A percentile compares a stretch with the other conserved stretches of the same genome.
These are phyloP conservation scores for Nicotiana otophora DNA, from an alignment of 257 asterid genomes.

Conservation along the genomic window DNA sequence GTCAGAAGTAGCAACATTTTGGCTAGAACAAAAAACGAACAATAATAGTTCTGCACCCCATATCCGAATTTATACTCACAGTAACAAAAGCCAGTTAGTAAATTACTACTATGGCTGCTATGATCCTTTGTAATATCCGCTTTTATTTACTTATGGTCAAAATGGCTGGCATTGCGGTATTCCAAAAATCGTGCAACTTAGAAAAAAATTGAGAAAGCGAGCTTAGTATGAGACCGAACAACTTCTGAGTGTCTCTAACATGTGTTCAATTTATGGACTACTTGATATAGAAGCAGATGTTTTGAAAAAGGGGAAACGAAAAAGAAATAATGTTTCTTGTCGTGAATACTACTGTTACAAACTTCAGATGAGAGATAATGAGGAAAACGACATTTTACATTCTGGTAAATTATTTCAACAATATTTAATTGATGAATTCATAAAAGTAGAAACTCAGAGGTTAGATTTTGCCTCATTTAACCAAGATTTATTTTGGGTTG, in stretches of 20 bases:
- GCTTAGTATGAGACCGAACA: too few relatives aligned
- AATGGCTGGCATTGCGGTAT: too few relatives aligned
- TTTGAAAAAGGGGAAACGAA: background rate
- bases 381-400: background rate
- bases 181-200: too few relatives aligned
- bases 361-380: background rate
- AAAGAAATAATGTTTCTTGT: background rate
- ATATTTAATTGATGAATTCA: slow-evolving; percentile 1
- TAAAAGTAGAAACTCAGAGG: background rate
- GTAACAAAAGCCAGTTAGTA: too few relatives aligned
- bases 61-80: too few relatives aligned
- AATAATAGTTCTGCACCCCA: too few relatives aligned
- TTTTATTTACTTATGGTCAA: too few relatives aligned
- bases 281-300: background rate
- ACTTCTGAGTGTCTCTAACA: background rate
- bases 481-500: background rate
- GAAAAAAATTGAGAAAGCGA: too few relatives aligned
- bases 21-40: too few relatives aligned
- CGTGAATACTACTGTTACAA: background rate
- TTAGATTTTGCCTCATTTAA: background rate
- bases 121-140: too few relatives aligned
- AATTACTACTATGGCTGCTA: too few relatives aligned
- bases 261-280: background rate
- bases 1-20: too few relatives aligned
- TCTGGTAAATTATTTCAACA: background rate